Base-by-base conservation (phyloP, 768 basidiomycete species). In the Lactarius pseudohatsudake region DNA sequence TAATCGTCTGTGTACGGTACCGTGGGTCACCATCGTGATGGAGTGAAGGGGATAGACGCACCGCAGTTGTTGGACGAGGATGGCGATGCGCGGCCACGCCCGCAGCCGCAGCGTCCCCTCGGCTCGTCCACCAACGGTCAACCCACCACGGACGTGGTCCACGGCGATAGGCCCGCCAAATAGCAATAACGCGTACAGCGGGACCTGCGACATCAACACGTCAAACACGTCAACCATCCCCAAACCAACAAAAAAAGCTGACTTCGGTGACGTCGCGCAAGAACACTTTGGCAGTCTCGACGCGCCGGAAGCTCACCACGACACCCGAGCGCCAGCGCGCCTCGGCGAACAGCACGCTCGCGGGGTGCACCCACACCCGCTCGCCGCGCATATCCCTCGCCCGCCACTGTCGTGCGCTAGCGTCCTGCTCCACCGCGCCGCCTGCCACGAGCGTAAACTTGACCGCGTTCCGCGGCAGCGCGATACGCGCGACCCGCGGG, bases 71-170 rank as follows among this genome's bases (percentile, higher is more conserved):
- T 94, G 94, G 50, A 93, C 90, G 34, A 97, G 82, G 13, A 94
- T 86, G 2, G 94, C 94, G 58, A 96, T 96, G 10, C 94, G 84
- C n/a, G 95, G 91, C 85, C 89, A 92, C 0, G 93, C 91, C 63
- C 82, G 85, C 67, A 96, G 74, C 72, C 84, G 87, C 65, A 97
- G 77, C 68, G 74, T 72, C 30, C 79, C 78, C 28, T 84, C 82
- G 55, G n/a, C 40, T 15, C 82, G 84, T 18, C 77, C 81, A 8
- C 84, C 84, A 38, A 92, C 76, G 4, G 82, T 85, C 50, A 96
- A 75, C 0, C 90, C 92, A n/a, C 92, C 91, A 11, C 81, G 85
- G 53, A 93, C 81, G 70, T 94, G 91, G 70, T 95, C 88, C 61
- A 94, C 85, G 6, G 84, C 77, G 20, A 97, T 86, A 5, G 82